A percentile compares a stretch with the other conserved stretches of the same genome.
Evolutionary conservation across 1,284 basidiomycete genomes (phyloP).

Genomic region (Pseudomicrostroma phylloplanum): DNA sequence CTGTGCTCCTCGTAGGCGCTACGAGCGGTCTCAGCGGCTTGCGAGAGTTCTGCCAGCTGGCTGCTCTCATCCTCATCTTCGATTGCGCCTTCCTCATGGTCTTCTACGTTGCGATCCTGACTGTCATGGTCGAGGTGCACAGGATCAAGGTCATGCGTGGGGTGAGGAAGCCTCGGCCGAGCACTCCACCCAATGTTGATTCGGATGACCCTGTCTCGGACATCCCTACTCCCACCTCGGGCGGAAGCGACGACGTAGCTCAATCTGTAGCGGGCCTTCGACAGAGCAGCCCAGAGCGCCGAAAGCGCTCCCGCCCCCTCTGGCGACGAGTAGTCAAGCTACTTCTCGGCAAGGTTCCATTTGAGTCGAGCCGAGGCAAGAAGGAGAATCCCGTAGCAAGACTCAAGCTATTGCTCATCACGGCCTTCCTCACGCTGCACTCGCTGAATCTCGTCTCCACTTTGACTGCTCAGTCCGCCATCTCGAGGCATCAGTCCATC

Average conservation of each 20-base stretch:
- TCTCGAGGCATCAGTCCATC: conserved; percentile 57
- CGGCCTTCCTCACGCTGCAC: conserved; percentile 50
- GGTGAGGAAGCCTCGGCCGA: conserved; percentile 33
- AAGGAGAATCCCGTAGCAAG: conserved; percentile 69
- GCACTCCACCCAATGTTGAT: conserved; percentile 40
- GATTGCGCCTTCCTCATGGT: conserved; percentile 86
- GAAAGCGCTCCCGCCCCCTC: conserved; percentile 22
- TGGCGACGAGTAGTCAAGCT: conserved; percentile 32
- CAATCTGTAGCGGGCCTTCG: not conserved
- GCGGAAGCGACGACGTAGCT: not conserved
- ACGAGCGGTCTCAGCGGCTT: conserved; percentile 81
- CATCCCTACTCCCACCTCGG: not conserved
- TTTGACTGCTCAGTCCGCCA: conserved; percentile 67
- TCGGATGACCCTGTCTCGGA: conserved; percentile 39
- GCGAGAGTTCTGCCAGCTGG: conserved; percentile 89
- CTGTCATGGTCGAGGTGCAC: conserved; percentile 82
- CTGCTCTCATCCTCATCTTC: conserved; percentile 73
- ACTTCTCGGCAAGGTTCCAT: conserved; percentile 57
- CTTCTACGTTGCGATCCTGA: conserved; percentile 80
- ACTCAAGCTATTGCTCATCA: conserved; percentile 78
- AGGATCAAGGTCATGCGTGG: conserved; percentile 60
- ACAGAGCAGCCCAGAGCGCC: conserved; percentile 7
- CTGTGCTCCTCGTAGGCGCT: conserved; percentile 79
- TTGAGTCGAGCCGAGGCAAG: conserved; percentile 54
- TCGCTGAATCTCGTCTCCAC: conserved; percentile 84